Percentiles rank a stretch among this genome's conserved stretches.
These are phyloP conservation scores for Aspergillus persii DNA, from an alignment of 2,329 filamentous ascomycete species.

Conservation along the genomic window DNA sequence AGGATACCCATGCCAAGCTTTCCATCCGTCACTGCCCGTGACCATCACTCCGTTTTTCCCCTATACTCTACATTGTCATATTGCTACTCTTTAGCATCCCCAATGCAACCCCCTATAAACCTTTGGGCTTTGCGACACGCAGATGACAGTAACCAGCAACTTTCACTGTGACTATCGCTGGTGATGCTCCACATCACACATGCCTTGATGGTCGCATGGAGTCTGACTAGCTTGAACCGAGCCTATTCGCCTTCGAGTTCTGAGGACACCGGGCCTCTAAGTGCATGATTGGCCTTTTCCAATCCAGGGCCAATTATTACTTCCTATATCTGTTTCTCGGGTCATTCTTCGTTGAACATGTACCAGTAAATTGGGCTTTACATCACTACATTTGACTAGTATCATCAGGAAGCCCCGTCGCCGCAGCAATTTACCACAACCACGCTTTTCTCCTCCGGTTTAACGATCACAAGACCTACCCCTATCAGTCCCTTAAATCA, in stretches of 20 bases:
- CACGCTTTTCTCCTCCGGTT: not conserved
- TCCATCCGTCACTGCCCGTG: not conserved
- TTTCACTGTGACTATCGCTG: not conserved
- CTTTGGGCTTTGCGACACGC: not conserved
- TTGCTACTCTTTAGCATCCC: not conserved
- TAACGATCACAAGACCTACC: not conserved
- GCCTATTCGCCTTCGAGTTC: not conserved
- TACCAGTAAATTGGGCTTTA: not conserved
- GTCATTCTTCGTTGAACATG: not conserved
- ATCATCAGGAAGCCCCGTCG: not conserved
- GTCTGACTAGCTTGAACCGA: not conserved
- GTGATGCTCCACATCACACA: not conserved
- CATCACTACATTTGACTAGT: not conserved
- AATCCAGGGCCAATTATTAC: not conserved
- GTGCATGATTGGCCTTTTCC: not conserved
- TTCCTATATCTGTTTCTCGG: not conserved
- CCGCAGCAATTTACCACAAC: not conserved
- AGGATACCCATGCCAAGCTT: not conserved
- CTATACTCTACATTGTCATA: not conserved
- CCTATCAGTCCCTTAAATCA: not conserved
- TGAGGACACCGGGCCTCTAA: not conserved
- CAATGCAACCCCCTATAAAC: not conserved
- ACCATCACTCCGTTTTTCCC: not conserved
- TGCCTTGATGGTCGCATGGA: not conserved
- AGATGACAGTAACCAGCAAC: not conserved